Percentiles rank a stretch among this genome's conserved stretches.
phyloP scores from a whole-genome alignment of 768 basidiomycete species.

The Serendipita vermifera region DNA sequence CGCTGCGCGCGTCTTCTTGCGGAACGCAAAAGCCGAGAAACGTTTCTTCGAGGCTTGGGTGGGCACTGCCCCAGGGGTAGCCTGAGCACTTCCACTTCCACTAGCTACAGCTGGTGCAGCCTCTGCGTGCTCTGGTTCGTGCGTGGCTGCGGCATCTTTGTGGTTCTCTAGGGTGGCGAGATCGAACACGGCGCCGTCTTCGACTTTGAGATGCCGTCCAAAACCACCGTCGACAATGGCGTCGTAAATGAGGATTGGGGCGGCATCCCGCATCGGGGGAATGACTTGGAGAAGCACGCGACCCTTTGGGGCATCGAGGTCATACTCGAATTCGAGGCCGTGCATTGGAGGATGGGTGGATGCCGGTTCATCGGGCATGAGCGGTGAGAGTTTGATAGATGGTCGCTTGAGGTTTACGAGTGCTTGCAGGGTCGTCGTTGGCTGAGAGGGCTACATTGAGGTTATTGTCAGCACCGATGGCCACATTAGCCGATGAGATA shows the following conservation, averaged over 20 bases:
- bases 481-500: background rate
- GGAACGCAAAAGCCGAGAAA: constrained; percentile 57
- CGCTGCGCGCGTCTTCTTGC: constrained; percentile 41
- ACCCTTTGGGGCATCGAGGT: constrained; percentile 80
- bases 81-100: background rate
- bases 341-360: constrained; percentile 41
- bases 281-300: constrained; percentile 66
- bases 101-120: background rate
- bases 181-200: constrained; percentile 69
- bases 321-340: constrained; percentile 81
- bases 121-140: background rate
- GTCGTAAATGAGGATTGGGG: constrained; percentile 32
- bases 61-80: background rate
- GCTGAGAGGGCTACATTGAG: constrained; percentile 57
- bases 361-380: constrained; percentile 30
- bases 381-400: constrained; percentile 62
- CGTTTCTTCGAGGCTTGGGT: constrained; percentile 31
- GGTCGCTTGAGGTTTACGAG: constrained; percentile 91
- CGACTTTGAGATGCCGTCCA: constrained; percentile 54
- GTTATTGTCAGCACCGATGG: background rate
- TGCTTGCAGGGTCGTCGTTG: constrained; percentile 88
- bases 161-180: constrained; percentile 52
- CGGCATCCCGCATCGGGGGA: constrained; percentile 35
- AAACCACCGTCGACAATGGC: constrained; percentile 71
- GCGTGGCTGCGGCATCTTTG: constrained; percentile 17